These are phyloP conservation scores for Lanmaoa rubissima DNA, from an alignment of 768 basidiomycete genomes.

Conservation along the genomic window DNA sequence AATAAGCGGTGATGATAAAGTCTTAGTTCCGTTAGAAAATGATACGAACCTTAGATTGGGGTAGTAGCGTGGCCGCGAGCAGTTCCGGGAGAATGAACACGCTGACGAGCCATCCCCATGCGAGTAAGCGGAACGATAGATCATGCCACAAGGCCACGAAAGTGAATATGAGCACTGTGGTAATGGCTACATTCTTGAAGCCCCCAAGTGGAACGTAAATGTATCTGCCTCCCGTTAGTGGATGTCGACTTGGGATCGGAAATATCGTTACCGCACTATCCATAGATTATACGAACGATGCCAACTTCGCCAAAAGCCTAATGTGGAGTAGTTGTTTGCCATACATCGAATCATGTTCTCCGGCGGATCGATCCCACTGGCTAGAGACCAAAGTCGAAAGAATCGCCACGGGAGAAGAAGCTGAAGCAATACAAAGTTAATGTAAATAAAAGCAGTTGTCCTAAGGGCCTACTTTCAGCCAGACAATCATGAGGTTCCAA, in stretches of 20 bases:
- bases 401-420: conserved; percentile 94
- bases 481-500: conserved; percentile 95
- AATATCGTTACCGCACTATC: conserved; percentile 68
- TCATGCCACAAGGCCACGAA: conserved; percentile 99
- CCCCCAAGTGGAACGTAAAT: conserved; percentile 95
- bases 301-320: conserved; percentile 97
- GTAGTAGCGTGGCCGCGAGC: conserved; percentile 55
- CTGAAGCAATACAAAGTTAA: conserved; percentile 39
- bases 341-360: conserved; percentile 99
- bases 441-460: not conserved
- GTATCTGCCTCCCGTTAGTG: conserved; percentile 53
- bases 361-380: conserved; percentile 87
- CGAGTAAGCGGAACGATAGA: conserved; percentile 77
- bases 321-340: conserved; percentile 92
- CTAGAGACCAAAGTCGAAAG: conserved; percentile 91
- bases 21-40: not conserved
- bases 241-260: not conserved
- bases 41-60: conserved; percentile 55
- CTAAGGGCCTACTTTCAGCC: conserved; percentile 75
- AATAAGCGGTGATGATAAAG: not conserved
- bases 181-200: conserved; percentile 48
- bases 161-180: conserved; percentile 82
- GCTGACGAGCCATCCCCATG: conserved; percentile 96
- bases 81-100: conserved; percentile 90
- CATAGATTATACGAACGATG: conserved; percentile 96